Conservation (phyloP, 2,329 filamentous ascomycete genomes). For the Diplodia scrobiculata region DNA sequence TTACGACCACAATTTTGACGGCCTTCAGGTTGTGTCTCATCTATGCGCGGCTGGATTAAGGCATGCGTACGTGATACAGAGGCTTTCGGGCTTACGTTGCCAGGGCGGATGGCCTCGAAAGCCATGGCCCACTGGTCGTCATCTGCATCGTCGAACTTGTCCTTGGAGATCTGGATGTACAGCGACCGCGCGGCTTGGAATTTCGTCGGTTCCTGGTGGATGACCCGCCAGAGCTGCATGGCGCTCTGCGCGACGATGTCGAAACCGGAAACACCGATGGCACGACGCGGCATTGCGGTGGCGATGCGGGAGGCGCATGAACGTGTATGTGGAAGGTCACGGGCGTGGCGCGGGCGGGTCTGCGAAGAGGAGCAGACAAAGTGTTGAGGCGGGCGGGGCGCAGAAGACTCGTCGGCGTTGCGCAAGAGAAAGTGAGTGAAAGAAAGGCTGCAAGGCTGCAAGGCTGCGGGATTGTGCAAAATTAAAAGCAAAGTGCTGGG, state of each 20-base stretch:
- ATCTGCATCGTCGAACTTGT: slow-evolving; percentile 25
- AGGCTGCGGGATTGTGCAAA: neutral
- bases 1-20: slow-evolving; percentile 8
- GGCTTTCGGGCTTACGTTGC: neutral
- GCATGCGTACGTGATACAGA: neutral
- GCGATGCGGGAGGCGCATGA: neutral
- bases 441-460: neutral
- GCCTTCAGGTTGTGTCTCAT: slow-evolving; percentile 7
- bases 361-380: neutral
- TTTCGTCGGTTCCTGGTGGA: neutral
- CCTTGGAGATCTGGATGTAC: slow-evolving; percentile 31
- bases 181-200: slow-evolving; percentile 15
- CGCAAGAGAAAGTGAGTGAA: neutral
- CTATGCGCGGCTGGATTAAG: neutral
- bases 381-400: no score
- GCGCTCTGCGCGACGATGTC: slow-evolving; percentile 18
- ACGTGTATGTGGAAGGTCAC: slow-evolving; percentile 4
- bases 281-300: neutral
- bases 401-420: neutral
- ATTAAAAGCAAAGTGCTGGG: slow-evolving; percentile 7
- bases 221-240: neutral
- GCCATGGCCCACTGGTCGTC: slow-evolving; percentile 33
- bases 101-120: slow-evolving; percentile 31
- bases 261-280: slow-evolving; percentile 6
- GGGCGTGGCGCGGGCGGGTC: neutral